Base-by-base conservation (phyloP, 2,329 filamentous ascomycete species). In the Diaporthe ilicicola region DNA sequence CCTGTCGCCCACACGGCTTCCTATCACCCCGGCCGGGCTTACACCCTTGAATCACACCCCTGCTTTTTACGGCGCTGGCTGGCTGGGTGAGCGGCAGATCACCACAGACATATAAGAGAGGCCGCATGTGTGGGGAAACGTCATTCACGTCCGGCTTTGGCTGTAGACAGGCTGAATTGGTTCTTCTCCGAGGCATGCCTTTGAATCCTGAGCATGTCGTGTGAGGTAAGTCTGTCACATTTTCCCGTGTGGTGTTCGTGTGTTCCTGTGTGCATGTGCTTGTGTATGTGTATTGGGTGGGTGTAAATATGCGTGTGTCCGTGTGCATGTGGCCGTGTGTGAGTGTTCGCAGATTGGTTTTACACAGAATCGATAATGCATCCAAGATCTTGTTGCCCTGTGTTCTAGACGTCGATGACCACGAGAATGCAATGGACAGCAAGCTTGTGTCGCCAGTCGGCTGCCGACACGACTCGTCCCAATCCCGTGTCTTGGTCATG, bases 21-120 rank as follows among this genome's bases (percentile, higher is more conserved):
- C 34, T 29, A 64, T 29, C 44, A 64, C 59, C 59, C 59, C 44
- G n/a, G 59, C 44, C 15, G 42, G 59, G 59, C 59, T 64, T 64
- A 64, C 24, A 64, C 44, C 59, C 59, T 50, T 64, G 59, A 64
- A 64, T 64, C 29, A 64, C 59, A 50, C 59, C 59, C 59, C 34
- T 64, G 59, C 29, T 50, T 34, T 34, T 62, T 15, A 7, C 19
- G 32, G n/a, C 34, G 44, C 59, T 19, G 59, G 19, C 17, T 50
- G 59, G 44, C 59, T 19, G 59, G 19, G 22, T 50, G 59, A 48
- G 24, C 9, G 32, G 59, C 44, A 64, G 59, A 64, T 64, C 59
- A 50, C 44, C 29, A 64, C 59, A 37, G 13, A 29, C 27, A 62
- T 62, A 34, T 24, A 24, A 37, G n/a, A 50, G 1, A 37, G 32